Conservation (phyloP, 306 rosid species). For the Vachellia pachyceras region DNA sequence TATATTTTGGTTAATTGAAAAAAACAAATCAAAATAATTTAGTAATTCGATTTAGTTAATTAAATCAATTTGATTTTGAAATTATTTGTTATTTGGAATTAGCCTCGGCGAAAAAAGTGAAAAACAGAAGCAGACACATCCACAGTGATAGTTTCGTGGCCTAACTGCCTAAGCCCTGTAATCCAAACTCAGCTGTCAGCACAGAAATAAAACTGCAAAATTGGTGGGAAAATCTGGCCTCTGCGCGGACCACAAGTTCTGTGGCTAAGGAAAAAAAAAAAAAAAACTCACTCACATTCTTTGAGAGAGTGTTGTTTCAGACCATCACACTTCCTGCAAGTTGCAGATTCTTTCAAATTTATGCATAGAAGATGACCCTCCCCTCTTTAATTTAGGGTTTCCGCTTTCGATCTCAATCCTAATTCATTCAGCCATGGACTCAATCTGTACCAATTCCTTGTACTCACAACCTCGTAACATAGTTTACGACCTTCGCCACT, state of each 20-base stretch:
- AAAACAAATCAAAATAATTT: too few relatives aligned
- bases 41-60: too few relatives aligned
- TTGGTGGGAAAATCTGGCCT: neutral
- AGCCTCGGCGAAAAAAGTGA: too few relatives aligned
- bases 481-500: slow-evolving; percentile 15
- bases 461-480: slow-evolving; percentile 16
- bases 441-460: slow-evolving; percentile 42
- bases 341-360: neutral
- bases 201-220: neutral
- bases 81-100: too few relatives aligned
- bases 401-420: neutral
- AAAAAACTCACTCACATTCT: neutral
- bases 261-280: slow-evolving; percentile 35
- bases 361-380: slow-evolving; percentile 17
- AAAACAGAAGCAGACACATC: too few relatives aligned
- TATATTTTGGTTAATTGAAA: too few relatives aligned
- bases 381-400: slow-evolving; percentile 45
- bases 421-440: slow-evolving; percentile 51
- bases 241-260: neutral
- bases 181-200: neutral
- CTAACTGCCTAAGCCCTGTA: neutral
- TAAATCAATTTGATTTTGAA: too few relatives aligned
- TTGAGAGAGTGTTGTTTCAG: slow-evolving; percentile 11
- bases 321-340: neutral
- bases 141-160: neutral